Base-by-base conservation (phyloP, 1,284 basidiomycete species). In the Thecaphora thlaspeos region DNA sequence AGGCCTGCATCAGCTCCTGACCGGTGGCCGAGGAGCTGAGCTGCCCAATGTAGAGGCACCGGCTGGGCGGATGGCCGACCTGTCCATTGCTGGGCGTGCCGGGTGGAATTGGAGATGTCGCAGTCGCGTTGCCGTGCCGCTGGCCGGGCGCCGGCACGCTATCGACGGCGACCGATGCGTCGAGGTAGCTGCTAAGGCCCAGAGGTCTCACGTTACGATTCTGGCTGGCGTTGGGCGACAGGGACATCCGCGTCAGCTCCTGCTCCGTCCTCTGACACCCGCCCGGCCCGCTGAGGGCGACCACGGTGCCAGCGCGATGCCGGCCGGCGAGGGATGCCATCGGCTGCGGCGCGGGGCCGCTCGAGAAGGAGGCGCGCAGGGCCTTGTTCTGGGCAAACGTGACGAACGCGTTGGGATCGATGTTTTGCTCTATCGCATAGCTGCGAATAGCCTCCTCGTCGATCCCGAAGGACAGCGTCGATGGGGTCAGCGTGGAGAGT, bases 11-110 rank as follows among this genome's bases (percentile, higher is more conserved):
- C 48, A 98, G 85, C 73, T 96, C 91, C 77, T 94, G 90, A 70
- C 90, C 91, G 0, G 91, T 91, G 46, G 93, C 90, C 46, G 87
- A 88, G 58, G 88, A 88, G 78, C 97, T 91, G 42, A 98, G 83
- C 78, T 96, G 95, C 43, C 94, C 94, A 72, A 98, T 94, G 93
- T 94, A 98, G 40, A 98, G 82, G 40, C 90, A 93, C 47, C 94
- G 86, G 14, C 91, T 94, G 21, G 95, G 94, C 41, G 90, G 88
- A 79, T 40, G 18, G 7, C 39, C 39, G 15, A 3, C 18, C 19
- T 23, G 19, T 19, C 39, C 39, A 15, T 17, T 34, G 15, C n/a
- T n/a, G n/a, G n/a, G n/a, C n/a, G n/a, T n/a, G n/a, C n/a, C n/a
- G n/a, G n/a, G n/a, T n/a, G 32, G 32, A 17, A 15, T 34, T 4